phyloP scores from a whole-genome alignment of 257 asterid species.

The Capsicum baccatum region DNA sequence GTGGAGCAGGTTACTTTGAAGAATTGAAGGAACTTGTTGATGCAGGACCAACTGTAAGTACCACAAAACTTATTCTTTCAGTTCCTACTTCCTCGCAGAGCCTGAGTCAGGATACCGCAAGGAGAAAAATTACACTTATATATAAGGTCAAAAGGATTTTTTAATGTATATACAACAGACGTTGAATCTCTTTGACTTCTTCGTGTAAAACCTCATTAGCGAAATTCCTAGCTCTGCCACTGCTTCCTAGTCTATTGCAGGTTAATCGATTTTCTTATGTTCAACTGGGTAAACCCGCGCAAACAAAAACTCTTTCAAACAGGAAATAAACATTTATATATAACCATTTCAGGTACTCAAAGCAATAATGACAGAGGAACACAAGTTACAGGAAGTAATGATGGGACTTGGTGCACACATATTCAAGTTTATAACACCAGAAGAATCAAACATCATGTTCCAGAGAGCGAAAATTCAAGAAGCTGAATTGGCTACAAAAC shows the following conservation, averaged over 20 bases:
- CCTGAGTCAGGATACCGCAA: too few relatives aligned
- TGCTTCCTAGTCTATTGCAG: too few relatives aligned
- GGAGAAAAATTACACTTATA: too few relatives aligned
- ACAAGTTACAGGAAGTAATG: slow-evolving; percentile 86
- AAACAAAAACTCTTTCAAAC: too few relatives aligned
- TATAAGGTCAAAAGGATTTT: too few relatives aligned
- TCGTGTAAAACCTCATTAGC: too few relatives aligned
- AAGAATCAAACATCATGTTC: slow-evolving; percentile 59
- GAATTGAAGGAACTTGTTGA: slow-evolving; percentile 50
- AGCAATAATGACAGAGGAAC: slow-evolving; percentile 75
- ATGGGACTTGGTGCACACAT: slow-evolving; percentile 71
- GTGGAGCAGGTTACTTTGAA: slow-evolving; percentile 61
- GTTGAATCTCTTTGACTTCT: too few relatives aligned
- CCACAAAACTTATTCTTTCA: not conserved
- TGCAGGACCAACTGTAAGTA: slow-evolving; percentile 74
- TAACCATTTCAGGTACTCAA: slow-evolving; percentile 62
- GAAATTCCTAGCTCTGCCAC: too few relatives aligned
- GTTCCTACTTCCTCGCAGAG: not conserved
- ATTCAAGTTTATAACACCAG: slow-evolving; percentile 61
- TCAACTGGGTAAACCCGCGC: too few relatives aligned
- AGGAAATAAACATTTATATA: not conserved
- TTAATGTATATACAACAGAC: too few relatives aligned
- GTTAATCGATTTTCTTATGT: not conserved
- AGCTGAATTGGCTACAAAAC: slow-evolving; percentile 54
- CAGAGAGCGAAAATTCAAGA: slow-evolving; percentile 48